Base-by-base conservation (phyloP, 306 rosid genomes). In the Cucurbita pepo region DNA sequence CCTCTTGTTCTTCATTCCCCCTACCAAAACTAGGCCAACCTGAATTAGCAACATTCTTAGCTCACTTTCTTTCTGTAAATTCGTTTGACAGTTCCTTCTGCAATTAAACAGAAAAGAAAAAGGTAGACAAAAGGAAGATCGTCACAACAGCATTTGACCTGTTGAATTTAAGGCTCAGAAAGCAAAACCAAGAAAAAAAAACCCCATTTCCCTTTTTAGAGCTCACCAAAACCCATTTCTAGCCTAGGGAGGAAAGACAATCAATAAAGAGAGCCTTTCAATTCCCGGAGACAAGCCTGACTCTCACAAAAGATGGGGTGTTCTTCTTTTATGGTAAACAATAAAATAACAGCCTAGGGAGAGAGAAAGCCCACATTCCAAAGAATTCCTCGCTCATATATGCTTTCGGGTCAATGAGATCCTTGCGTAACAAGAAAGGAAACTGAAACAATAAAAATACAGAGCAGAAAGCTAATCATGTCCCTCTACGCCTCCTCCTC, bases 261-360 rank as follows among this genome's bases (percentile, higher is more conserved):
- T 82, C 80, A 62, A 77, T 83, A 84, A 82, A 75, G 71, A 18
- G 71, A 77, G 79, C 74, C 41, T 62, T 74, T 82, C 82, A 81
- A 73, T 73, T 79, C 80, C 77, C 67, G 79, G 76, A 83, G 88
- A 88, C 90, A 88, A 80, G 92, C 94, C 86, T 82, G 89, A 86
- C 72, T 89, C 92, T 90, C 85, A 30, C 34, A 89, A 94, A 94
- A 94, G 96, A 87, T 81, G 96, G 86, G 72, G 61, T 77, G 30
- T 43, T 66, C 12, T 41, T 41, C 30, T 41, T 41, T 64, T 56
- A 10, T 30, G n/a, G 41, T 1, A 12, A 10, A 67, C 11, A 48
- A 22, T 12, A 69, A 69, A 66, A 66, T 45, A 66, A 13, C 41
- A 45, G 16, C 11, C 41, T 13, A 66, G 56, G 56, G 75, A 79